Percentiles rank a stretch among this genome's conserved stretches.
phyloP scores from a whole-genome alignment of 352 stramenopile species.

The Phytophthora ramorum region DNA sequence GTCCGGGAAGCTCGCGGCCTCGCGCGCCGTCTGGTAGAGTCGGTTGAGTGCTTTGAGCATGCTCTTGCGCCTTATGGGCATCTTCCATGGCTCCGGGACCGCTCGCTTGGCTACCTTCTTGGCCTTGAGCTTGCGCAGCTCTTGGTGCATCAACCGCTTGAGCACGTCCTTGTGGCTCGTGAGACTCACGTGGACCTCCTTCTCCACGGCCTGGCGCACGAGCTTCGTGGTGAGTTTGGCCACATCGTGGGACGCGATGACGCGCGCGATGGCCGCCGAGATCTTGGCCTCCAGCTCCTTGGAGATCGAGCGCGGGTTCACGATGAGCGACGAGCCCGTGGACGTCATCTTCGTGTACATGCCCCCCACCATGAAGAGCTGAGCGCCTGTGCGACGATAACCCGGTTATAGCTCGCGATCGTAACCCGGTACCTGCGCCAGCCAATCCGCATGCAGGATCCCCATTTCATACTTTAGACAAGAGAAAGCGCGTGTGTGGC shows the following conservation, averaged over 20 bases:
- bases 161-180: constrained; percentile 90
- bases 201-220: constrained; percentile 86
- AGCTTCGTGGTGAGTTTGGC: constrained; percentile 79
- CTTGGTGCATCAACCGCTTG: constrained; percentile 89
- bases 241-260: constrained; percentile 75
- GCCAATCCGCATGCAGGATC: constrained; percentile 14
- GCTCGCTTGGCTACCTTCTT: constrained; percentile 74
- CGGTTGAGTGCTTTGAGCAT: constrained; percentile 50
- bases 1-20: constrained; percentile 22
- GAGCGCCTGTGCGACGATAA: neutral
- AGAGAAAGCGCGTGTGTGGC: constrained; percentile 25
- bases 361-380: constrained; percentile 41
- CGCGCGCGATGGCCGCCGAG: constrained; percentile 61
- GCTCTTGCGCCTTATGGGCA: constrained; percentile 43
- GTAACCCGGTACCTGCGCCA: neutral
- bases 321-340: constrained; percentile 69
- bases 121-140: constrained; percentile 79
- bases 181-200: constrained; percentile 85
- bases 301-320: constrained; percentile 80
- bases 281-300: constrained; percentile 88
- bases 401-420: constrained; percentile 6
- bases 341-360: constrained; percentile 88
- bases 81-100: constrained; percentile 70
- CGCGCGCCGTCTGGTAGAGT: constrained; percentile 52
- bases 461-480: constrained; percentile 4